Evolutionary conservation across 73 alveolate genomes (phyloP).

Genomic region (Paramecium sexaurelia): DNA sequence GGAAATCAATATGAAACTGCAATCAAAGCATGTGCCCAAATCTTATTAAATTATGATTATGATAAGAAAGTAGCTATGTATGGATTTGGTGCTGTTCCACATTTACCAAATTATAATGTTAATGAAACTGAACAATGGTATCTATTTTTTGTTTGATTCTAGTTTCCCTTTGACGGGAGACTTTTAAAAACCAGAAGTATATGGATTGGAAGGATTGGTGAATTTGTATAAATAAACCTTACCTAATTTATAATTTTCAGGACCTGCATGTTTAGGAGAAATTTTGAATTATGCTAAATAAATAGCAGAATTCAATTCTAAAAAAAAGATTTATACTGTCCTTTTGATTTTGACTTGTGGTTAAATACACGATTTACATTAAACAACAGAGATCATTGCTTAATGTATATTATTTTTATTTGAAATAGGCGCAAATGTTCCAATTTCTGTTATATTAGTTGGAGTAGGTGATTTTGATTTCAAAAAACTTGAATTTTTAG

Average conservation of each 20-base stretch:
- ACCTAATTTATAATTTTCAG: conserved; percentile 71
- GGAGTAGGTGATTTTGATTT: conserved; percentile 96
- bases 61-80: conserved; percentile 86
- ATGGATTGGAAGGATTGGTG: conserved; percentile 73
- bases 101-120: conserved; percentile 63
- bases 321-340: conserved; percentile 63
- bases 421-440: conserved; percentile 53
- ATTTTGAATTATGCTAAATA: conserved; percentile 69
- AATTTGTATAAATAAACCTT: conserved; percentile 74
- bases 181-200: conserved; percentile 76
- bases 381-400: conserved; percentile 44
- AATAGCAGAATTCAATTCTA: conserved; percentile 54
- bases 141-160: background rate
- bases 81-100: conserved; percentile 96
- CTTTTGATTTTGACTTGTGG: conserved; percentile 90
- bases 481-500: conserved; percentile 85
- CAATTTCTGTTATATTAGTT: conserved; percentile 89
- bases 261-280: conserved; percentile 85
- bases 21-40: conserved; percentile 76
- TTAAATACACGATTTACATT: conserved; percentile 66
- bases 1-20: conserved; percentile 90
- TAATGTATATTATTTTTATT: background rate
- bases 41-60: conserved; percentile 82
- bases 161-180: conserved; percentile 84
- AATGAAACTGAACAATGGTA: conserved; percentile 79